Evolutionary conservation across 2,329 filamentous ascomycete species (phyloP), one percentile per base, ranked within the genome.

Genomic region (Colletotrichum cordylinicola): DNA sequence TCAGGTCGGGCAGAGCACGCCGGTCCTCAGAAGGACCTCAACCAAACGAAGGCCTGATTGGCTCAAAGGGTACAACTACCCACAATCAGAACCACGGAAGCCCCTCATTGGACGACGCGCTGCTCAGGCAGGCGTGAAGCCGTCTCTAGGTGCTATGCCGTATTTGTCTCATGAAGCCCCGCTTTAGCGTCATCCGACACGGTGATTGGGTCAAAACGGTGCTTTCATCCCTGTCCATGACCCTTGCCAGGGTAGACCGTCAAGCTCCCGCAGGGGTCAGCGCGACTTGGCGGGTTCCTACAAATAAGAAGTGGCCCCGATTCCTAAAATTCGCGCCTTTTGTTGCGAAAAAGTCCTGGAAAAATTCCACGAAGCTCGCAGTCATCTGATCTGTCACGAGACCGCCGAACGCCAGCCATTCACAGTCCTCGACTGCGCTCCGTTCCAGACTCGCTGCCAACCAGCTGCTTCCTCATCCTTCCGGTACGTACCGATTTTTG

Each of bases 241-340:
- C 74, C 74, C 74, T 70, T 37, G 67, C 60, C 35, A 67, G 71
- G 72, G 66, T 76, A 27, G 43, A 71, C 48, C 31, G 74, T 76
- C 71, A 43, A 75, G 61, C 55, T 37, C 52, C 37, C 67, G 67
- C 71, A 55, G 58, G 72, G 74, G 66, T 62, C 61, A 75, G 52
- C 74, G 66, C 74, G 61, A 76, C 71, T 71, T 75, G 74, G 67
- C 72, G 60, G 82, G 82, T 81, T 84, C 81, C 82, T 86, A 86
- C 85, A 86, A 86, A 86, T 86, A 86, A 84, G 82, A 85, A 83
- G 82, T 80, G 80, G 82, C 83, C 84, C 84, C 84, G 81, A 83
- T 81, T 80, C 82, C 81, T 81, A 79, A 82, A 82, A 81, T 82
- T 84, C 81, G 83, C 82, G 83, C 61, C 55, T 77, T 72, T 74